A percentile compares a stretch with the other conserved stretches of the same genome.
Evolutionary conservation across 2,329 filamentous ascomycete species (phyloP).

Genomic region (Penicillium sp.): DNA sequence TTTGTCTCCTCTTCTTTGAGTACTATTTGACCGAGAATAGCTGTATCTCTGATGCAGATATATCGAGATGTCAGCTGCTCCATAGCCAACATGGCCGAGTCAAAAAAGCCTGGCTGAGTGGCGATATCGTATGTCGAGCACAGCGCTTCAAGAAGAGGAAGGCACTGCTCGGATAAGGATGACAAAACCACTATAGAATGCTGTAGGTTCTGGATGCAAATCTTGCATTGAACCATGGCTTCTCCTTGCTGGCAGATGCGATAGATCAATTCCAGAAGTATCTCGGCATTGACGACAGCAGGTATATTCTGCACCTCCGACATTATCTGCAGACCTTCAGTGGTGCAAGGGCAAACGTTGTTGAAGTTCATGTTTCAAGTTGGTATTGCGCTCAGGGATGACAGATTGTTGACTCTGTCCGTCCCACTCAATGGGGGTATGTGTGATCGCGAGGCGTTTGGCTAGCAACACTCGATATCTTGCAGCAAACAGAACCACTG

Average conservation of each 20-base stretch:
- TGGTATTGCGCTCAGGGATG: neutral
- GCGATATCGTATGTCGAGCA: neutral
- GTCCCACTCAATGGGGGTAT: neutral
- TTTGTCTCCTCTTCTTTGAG: neutral
- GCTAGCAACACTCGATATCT: too few species aligned
- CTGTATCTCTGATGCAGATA: neutral
- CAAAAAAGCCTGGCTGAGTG: neutral
- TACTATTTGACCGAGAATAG: neutral
- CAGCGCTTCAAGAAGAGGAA: neutral
- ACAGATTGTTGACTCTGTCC: neutral
- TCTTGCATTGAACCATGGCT: neutral
- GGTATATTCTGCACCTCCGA: neutral
- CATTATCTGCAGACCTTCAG: neutral
- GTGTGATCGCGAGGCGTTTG: too few species aligned
- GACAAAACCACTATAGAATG: neutral
- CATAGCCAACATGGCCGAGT: neutral
- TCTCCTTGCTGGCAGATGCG: neutral
- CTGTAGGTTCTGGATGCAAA: neutral
- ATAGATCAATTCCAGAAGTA: neutral
- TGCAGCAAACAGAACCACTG: too few species aligned
- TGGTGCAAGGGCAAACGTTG: neutral
- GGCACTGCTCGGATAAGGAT: neutral
- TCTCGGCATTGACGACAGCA: neutral
- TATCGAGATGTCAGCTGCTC: neutral
- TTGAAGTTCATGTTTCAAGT: neutral